Evolutionary conservation across 108 stramenopile species (phyloP).

Genomic region (Ochromonas danica): DNA sequence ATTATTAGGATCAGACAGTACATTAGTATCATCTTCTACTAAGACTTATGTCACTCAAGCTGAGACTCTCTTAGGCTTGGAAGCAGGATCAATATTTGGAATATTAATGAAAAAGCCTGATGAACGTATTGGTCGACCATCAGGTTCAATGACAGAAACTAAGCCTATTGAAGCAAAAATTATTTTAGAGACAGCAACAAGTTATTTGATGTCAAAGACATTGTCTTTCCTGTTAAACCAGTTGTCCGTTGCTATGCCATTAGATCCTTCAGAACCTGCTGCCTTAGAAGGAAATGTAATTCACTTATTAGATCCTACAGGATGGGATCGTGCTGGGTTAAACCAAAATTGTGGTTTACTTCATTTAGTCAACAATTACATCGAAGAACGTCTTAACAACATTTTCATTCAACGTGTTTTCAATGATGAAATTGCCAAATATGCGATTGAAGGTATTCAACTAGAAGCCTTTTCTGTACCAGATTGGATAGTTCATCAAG

Average conservation of each 20-base stretch:
- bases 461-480: neutral
- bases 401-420: neutral
- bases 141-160: neutral
- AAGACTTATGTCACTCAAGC: conserved; percentile 5
- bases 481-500: neutral
- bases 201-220: neutral
- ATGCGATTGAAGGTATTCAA: neutral
- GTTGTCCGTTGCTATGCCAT: neutral
- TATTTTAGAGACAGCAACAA: neutral
- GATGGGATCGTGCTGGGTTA: neutral
- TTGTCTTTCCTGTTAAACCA: neutral
- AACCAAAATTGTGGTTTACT: neutral
- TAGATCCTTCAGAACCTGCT: neutral
- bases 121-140: neutral
- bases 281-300: neutral
- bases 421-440: neutral
- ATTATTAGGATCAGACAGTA: conserved; percentile 8
- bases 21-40: conserved; percentile 1
- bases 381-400: neutral
- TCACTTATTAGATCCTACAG: neutral
- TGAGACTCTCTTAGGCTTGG: conserved; percentile 11
- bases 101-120: conserved; percentile 4
- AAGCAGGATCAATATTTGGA: neutral
- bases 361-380: neutral
- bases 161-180: neutral